phyloP scores from a whole-genome alignment of 352 stramenopile species.

The Globisporangium splendens region DNA sequence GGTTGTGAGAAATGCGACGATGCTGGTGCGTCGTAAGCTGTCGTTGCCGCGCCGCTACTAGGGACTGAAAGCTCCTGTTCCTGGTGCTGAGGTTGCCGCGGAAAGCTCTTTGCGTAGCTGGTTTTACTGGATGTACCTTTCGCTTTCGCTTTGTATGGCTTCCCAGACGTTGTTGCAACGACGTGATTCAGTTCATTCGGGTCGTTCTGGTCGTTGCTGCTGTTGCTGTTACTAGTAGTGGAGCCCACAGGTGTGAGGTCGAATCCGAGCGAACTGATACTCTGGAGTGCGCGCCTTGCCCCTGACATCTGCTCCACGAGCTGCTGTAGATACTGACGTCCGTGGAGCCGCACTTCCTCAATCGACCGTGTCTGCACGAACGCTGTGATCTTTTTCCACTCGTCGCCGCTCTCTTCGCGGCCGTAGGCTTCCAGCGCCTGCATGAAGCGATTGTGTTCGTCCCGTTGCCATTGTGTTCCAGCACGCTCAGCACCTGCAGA shows the following conservation, averaged over 20 bases:
- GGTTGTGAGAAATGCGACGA: background rate
- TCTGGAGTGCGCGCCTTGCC: slow-evolving; percentile 3
- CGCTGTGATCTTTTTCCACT: slow-evolving; percentile 67
- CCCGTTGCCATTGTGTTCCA: slow-evolving; percentile 36
- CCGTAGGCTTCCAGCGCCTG: slow-evolving; percentile 75
- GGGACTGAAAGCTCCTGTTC: slow-evolving; percentile 9
- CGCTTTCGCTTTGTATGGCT: slow-evolving; percentile 7
- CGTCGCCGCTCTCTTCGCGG: slow-evolving; percentile 38
- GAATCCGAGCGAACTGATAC: background rate
- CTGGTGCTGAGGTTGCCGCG: background rate
- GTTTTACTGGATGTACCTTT: background rate
- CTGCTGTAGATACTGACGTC: slow-evolving; percentile 67
- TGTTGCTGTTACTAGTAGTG: background rate
- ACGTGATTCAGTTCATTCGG: slow-evolving; percentile 26
- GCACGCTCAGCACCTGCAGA: background rate
- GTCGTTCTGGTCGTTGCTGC: slow-evolving; percentile 25
- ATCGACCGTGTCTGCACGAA: slow-evolving; percentile 69
- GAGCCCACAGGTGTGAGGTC: background rate
- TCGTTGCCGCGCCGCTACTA: too few species aligned
- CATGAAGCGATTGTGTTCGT: slow-evolving; percentile 81
- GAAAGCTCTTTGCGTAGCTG: slow-evolving; percentile 1
- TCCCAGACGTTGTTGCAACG: background rate
- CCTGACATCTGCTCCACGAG: slow-evolving; percentile 47
- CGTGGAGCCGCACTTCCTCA: slow-evolving; percentile 64
- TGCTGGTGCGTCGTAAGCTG: too few species aligned